phyloP scores from a whole-genome alignment of 192 early-diverging fungal genomes.

The Gonapodya prolifera region DNA sequence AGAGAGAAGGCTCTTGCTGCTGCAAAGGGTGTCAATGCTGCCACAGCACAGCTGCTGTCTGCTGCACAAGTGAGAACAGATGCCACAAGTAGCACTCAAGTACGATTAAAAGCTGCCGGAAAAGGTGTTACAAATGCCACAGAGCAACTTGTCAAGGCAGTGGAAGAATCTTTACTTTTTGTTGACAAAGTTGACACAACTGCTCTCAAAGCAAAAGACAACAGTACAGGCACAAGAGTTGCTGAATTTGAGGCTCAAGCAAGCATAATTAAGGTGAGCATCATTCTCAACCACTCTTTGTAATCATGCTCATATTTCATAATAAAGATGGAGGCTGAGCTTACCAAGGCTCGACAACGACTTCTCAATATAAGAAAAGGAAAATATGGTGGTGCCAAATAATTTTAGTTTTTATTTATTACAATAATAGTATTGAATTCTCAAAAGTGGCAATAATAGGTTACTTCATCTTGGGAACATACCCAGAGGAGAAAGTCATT shows the following conservation, averaged over 20 bases:
- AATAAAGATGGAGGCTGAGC: slow-evolving; percentile 45
- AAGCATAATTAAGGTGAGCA: slow-evolving; percentile 21
- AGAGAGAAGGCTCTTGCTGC: slow-evolving; percentile 34
- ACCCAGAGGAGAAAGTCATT: too few species aligned
- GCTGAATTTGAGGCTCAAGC: slow-evolving; percentile 9
- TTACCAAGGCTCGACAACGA: slow-evolving; percentile 31
- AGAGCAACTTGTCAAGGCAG: slow-evolving; percentile 32
- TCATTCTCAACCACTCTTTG: not conserved
- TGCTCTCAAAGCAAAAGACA: slow-evolving; percentile 10
- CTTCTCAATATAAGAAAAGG: slow-evolving; percentile 36
- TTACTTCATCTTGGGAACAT: too few species aligned
- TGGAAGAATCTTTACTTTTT: slow-evolving; percentile 29
- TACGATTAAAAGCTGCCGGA: slow-evolving; percentile 35
- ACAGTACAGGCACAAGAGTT: not conserved
- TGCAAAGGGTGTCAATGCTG: slow-evolving; percentile 26
- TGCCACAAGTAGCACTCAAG: slow-evolving; percentile 23
- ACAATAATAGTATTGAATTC: too few species aligned
- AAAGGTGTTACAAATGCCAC: slow-evolving; percentile 40
- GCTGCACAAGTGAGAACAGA: slow-evolving; percentile 27
- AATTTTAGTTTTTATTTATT: too few species aligned
- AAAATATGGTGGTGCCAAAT: slow-evolving; percentile 15
- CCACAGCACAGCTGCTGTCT: slow-evolving; percentile 35
- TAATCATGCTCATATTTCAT: slow-evolving; percentile 42
- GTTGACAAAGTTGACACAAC: slow-evolving; percentile 26
- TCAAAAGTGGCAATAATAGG: too few species aligned